phyloP scores from a whole-genome alignment of 108 stramenopile genomes.

The Cylindrotheca closterium region DNA sequence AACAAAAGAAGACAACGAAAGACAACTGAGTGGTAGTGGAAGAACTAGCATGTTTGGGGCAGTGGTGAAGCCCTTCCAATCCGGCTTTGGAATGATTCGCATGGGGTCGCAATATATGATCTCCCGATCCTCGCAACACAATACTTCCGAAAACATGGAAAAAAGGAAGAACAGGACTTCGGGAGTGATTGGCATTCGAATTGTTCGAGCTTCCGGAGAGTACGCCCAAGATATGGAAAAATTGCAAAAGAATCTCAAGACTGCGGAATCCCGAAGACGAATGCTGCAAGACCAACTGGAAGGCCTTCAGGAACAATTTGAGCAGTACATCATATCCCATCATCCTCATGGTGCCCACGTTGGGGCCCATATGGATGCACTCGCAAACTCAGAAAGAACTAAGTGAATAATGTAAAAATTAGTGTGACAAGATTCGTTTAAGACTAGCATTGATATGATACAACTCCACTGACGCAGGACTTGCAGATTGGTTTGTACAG shows the following conservation, averaged over 20 bases:
- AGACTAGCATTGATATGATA: too few species aligned
- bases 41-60: background rate
- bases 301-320: constrained; percentile 31
- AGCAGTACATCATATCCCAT: constrained; percentile 17
- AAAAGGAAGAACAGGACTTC: constrained; percentile 7
- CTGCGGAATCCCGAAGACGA: constrained; percentile 17
- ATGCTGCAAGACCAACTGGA: constrained; percentile 16
- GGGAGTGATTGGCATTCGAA: constrained; percentile 26
- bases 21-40: background rate
- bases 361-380: background rate
- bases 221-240: constrained; percentile 18
- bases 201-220: constrained; percentile 5
- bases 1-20: background rate
- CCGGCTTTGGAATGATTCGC: background rate
- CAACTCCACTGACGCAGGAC: too few species aligned
- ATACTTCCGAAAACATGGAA: background rate
- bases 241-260: constrained; percentile 14
- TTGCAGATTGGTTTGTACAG: too few species aligned
- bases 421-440: too few species aligned
- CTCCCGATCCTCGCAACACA: background rate
- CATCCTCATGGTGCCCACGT: constrained; percentile 2
- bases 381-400: background rate
- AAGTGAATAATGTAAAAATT: background rate
- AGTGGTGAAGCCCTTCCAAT: too few species aligned
- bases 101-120: background rate